Conservation (phyloP, 345 rosid species). For the Rhodomyrtus tomentosa region DNA sequence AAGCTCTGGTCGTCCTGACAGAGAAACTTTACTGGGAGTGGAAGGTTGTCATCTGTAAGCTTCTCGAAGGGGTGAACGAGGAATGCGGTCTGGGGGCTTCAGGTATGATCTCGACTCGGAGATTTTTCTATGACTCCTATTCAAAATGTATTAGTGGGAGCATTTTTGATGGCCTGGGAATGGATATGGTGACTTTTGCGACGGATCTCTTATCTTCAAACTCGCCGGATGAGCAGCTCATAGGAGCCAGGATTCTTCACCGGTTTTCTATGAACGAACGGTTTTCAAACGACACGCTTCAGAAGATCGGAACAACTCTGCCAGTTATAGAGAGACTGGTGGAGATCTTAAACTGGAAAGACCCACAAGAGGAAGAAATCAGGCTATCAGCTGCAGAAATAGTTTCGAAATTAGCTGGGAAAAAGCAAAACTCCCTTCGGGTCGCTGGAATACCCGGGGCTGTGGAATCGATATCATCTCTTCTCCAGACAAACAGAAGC, state of each 20-base stretch:
- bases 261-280: constrained; percentile 28
- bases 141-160: constrained; percentile 67
- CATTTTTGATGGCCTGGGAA: constrained; percentile 67
- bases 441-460: constrained; percentile 74
- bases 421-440: constrained; percentile 59
- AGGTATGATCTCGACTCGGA: constrained; percentile 37
- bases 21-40: neutral
- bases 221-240: constrained; percentile 68
- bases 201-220: constrained; percentile 60
- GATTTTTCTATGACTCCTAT: constrained; percentile 81
- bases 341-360: constrained; percentile 85
- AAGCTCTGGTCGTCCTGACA: neutral
- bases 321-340: constrained; percentile 55
- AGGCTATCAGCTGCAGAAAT: constrained; percentile 64
- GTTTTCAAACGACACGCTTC: constrained; percentile 58
- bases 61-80: neutral
- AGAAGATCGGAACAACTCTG: constrained; percentile 59
- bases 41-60: neutral
- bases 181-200: constrained; percentile 67
- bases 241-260: constrained; percentile 53
- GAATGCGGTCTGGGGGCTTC: constrained; percentile 7
- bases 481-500: constrained; percentile 44
- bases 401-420: constrained; percentile 52
- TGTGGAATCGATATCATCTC: constrained; percentile 77
- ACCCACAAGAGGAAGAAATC: constrained; percentile 65